Evolutionary conservation across 2,329 filamentous ascomycete genomes (phyloP).

Genomic region (Cladorrhinum sp.): DNA sequence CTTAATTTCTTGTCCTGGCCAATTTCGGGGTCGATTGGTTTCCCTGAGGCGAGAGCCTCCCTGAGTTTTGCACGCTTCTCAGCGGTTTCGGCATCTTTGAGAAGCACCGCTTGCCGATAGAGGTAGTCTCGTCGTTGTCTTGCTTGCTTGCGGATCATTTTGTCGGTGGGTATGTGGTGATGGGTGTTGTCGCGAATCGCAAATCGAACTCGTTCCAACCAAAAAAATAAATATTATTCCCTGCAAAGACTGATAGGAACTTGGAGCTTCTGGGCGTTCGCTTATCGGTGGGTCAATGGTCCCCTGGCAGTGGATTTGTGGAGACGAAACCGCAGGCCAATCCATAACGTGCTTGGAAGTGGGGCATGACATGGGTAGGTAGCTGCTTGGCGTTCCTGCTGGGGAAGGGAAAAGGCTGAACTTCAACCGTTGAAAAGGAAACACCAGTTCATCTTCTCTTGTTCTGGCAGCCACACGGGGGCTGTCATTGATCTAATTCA

Average conservation of each 20-base stretch:
- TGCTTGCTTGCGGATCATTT: slow-evolving; percentile 60
- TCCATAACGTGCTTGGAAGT: no score
- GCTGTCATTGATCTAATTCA: not conserved
- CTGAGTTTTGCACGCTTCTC: slow-evolving; percentile 87
- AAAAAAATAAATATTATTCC: slow-evolving; percentile 5
- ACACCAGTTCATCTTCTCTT: no score
- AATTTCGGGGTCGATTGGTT: slow-evolving; percentile 75
- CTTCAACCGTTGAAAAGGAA: no score
- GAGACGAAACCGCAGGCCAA: no score
- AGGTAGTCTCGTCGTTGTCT: slow-evolving; percentile 83
- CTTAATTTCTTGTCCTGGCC: slow-evolving; percentile 82
- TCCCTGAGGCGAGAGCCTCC: slow-evolving; percentile 82
- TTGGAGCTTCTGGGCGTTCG: not conserved
- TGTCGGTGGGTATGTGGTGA: slow-evolving; percentile 16
- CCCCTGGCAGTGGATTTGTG: no score
- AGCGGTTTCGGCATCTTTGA: slow-evolving; percentile 87
- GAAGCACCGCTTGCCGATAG: slow-evolving; percentile 80
- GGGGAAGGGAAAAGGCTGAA: no score
- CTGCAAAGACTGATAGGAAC: slow-evolving; percentile 8
- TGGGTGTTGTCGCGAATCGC: not conserved
- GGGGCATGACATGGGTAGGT: no score
- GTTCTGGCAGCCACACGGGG: no score
- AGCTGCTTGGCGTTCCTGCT: no score
- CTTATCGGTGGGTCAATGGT: not conserved
- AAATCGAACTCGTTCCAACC: not conserved